phyloP scores from a whole-genome alignment of 805 yeast species.

The Hanseniaspora valbyensis region DNA sequence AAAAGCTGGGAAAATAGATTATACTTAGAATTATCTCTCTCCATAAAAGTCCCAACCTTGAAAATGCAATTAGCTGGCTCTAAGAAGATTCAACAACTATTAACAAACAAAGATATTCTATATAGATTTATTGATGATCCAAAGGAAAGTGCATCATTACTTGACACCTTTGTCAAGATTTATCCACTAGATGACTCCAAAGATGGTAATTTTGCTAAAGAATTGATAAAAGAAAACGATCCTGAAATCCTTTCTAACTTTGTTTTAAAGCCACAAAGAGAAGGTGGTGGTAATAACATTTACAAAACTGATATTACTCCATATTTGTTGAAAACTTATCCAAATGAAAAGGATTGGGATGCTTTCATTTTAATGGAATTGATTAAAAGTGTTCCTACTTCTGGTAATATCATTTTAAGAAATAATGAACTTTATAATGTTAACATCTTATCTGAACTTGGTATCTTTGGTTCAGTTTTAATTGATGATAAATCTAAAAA shows the following conservation, averaged over 20 bases:
- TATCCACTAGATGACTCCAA: constrained; percentile 70
- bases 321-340: constrained; percentile 46
- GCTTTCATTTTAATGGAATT: constrained; percentile 91
- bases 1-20: constrained; percentile 70
- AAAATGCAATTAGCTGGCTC: constrained; percentile 86
- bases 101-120: constrained; percentile 47
- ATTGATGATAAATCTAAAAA: constrained; percentile 53
- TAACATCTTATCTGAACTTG: constrained; percentile 78
- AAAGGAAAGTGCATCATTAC: constrained; percentile 27
- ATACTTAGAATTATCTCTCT: constrained; percentile 57
- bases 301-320: constrained; percentile 76
- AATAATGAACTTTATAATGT: constrained; percentile 53
- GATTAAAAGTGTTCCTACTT: constrained; percentile 58
- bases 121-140: constrained; percentile 33
- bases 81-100: constrained; percentile 83
- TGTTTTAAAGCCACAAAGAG: constrained; percentile 95
- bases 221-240: constrained; percentile 37
- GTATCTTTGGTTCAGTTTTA: constrained; percentile 73
- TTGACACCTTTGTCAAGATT: constrained; percentile 66
- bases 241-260: constrained; percentile 53
- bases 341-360: constrained; percentile 59
- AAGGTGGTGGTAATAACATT: constrained; percentile 96
- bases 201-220: constrained; percentile 51
- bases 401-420: constrained; percentile 59
- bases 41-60: constrained; percentile 86